Conservation (phyloP, 371 early-diverging fungal genomes). For the Fennellomyces sp. region DNA sequence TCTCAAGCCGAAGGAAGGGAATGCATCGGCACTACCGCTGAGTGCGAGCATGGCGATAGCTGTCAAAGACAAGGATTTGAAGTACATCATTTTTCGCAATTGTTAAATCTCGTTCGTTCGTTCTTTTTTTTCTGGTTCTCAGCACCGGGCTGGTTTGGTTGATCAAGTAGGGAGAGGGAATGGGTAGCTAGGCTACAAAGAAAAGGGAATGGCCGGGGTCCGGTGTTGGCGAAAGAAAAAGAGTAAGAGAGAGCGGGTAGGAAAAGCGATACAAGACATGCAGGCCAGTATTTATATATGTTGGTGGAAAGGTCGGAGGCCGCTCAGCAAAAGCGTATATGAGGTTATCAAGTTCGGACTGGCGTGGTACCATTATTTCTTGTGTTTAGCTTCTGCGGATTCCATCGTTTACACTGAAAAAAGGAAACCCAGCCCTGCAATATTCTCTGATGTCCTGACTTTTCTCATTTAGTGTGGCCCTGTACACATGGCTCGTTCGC, state of each 20-base stretch:
- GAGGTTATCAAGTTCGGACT: neutral
- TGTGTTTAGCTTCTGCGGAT: constrained; percentile 2
- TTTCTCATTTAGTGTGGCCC: neutral
- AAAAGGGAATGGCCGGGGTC: neutral
- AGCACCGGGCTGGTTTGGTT: constrained; percentile 8
- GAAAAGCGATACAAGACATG: neutral
- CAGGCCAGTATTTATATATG: neutral
- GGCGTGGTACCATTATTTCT: constrained; percentile 1
- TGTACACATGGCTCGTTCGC: neutral
- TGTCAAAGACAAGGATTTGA: constrained; percentile 3
- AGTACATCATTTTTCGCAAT: neutral
- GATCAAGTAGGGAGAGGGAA: neutral
- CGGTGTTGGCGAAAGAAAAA: neutral
- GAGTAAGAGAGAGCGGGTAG: neutral
- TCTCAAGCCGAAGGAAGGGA: constrained; percentile 1
- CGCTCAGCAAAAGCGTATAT: too few relatives aligned
- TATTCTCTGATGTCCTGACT: neutral
- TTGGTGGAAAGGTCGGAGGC: too few relatives aligned
- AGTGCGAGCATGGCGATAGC: constrained; percentile 2
- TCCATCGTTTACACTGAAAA: constrained; percentile 1
- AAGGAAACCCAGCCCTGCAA: neutral
- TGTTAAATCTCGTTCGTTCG: neutral
- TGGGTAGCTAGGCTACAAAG: neutral
- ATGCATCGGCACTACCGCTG: neutral
- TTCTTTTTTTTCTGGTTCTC: neutral